Conservation (phyloP, 2,329 filamentous ascomycete species). For the Colletotrichum acutatum region DNA sequence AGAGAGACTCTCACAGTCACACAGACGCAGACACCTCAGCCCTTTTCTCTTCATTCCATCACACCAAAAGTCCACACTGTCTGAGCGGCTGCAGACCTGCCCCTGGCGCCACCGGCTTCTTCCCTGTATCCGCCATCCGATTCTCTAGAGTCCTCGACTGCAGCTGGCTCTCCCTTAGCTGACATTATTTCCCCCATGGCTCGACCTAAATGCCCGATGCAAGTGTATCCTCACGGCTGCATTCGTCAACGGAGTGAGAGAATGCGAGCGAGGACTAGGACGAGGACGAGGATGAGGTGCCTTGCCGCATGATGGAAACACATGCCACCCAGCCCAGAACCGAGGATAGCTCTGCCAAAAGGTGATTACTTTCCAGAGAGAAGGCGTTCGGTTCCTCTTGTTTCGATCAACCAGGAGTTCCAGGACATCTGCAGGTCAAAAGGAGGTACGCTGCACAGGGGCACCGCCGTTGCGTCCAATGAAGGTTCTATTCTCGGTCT, state of each 20-base stretch:
- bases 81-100: conserved; percentile 6
- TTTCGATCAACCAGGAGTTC: neutral
- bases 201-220: neutral
- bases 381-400: neutral
- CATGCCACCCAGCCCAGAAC: conserved; percentile 1
- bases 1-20: neutral
- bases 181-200: neutral
- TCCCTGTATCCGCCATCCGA: conserved; percentile 6
- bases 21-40: neutral
- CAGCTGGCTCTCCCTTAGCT: neutral
- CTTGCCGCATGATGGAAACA: conserved; percentile 4
- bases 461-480: neutral
- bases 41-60: neutral
- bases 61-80: neutral
- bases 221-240: neutral
- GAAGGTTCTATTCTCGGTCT: neutral
- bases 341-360: conserved; percentile 1
- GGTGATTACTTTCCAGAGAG: neutral
- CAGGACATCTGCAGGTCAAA: neutral
- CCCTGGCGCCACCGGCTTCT: conserved; percentile 18
- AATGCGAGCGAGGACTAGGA: neutral
- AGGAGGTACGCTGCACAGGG: neutral
- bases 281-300: neutral
- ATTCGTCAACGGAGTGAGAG: neutral
- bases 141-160: neutral